Base-by-base conservation (phyloP, 805 yeast species). In the Suhomyces sp. region DNA sequence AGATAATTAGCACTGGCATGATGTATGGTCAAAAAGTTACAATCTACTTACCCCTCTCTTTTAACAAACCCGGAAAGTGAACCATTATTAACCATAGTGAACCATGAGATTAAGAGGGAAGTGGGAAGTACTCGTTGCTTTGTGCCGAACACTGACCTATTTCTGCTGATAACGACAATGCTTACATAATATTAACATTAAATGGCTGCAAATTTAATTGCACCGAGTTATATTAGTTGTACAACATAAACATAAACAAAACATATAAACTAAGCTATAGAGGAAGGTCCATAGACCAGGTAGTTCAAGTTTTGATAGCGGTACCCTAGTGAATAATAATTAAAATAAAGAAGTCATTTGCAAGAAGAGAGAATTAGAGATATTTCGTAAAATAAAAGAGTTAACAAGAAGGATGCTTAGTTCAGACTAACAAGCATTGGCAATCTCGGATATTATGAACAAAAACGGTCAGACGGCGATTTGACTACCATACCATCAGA, bases 331-430 rank as follows among this genome's bases (percentile, higher is more conserved):
- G 48, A 46, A 22, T 15, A 46, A 49, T 29, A 41, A 10, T 46
- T 45, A 35, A 46, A 50, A 31, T 27, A 13, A 13, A 31, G 19
- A 46, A 41, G 44, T 47, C 46, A 46, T 41, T 38, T 52, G 41
- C 51, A 45, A 24, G 4, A 33, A 45, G 38, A 8, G 40, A 46
- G 33, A 15, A 44, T 40, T 48, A 29, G 27, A 48, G 42, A 38
- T 13, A 38, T 38, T 36, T 17, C 41, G 41, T 38, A 38, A 48
- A 33, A 12, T 23, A 35, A 22, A 33, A 12, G 40, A 46, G 12
- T 26, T 12, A 17, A 27, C 47, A 36, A 35, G 49, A 47, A 47
- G 49, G 49, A 47, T 47, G 49, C 49, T 47, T 47, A 47, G 49
- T 47, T 47, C 49, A 22, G 24, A 24, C 23, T 35, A 47, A 47